Evolutionary conservation across 1,284 basidiomycete genomes (phyloP).

Genomic region (Puccinia triticina): DNA sequence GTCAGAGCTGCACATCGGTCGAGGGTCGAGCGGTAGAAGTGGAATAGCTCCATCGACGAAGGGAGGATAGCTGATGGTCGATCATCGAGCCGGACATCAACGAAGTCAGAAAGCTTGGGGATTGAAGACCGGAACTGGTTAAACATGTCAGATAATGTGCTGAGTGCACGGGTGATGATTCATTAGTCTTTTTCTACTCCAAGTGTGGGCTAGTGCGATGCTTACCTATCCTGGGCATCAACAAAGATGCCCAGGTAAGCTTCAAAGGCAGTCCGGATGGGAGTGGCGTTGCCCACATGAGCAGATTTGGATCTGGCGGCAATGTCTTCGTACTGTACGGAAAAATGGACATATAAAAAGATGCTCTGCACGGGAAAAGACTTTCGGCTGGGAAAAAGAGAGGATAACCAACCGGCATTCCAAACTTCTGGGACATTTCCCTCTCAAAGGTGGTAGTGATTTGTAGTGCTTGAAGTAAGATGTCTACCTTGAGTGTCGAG

Average conservation of each 20-base stretch:
- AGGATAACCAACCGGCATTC: constrained; percentile 42
- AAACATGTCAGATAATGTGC: constrained; percentile 78
- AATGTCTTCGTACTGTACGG: constrained; percentile 62
- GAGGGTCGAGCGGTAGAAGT: constrained; percentile 91
- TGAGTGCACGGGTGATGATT: constrained; percentile 58
- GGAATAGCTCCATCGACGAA: constrained; percentile 94
- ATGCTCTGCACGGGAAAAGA: too few relatives aligned
- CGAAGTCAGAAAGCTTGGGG: constrained; percentile 66
- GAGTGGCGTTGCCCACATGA: constrained; percentile 62
- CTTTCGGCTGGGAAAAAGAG: too few relatives aligned
- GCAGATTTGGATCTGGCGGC: constrained; percentile 57
- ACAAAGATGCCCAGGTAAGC: constrained; percentile 89
- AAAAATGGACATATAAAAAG: too few relatives aligned
- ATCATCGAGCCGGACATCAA: constrained; percentile 57
- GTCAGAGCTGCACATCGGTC: constrained; percentile 86
- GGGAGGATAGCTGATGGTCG: constrained; percentile 75
- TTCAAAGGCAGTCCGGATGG: constrained; percentile 85
- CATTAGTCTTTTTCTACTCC: not conserved
- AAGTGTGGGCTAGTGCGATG: not conserved
- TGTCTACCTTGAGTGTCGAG: constrained; percentile 72
- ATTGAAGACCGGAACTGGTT: constrained; percentile 72
- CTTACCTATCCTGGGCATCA: constrained; percentile 90
- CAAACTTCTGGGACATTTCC: constrained; percentile 64
- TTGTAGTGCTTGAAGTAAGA: constrained; percentile 80
- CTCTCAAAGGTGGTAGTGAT: constrained; percentile 82